Evolutionary conservation across 176 grass and related monocot species (phyloP).

Genomic region (Aegilops speltoides): DNA sequence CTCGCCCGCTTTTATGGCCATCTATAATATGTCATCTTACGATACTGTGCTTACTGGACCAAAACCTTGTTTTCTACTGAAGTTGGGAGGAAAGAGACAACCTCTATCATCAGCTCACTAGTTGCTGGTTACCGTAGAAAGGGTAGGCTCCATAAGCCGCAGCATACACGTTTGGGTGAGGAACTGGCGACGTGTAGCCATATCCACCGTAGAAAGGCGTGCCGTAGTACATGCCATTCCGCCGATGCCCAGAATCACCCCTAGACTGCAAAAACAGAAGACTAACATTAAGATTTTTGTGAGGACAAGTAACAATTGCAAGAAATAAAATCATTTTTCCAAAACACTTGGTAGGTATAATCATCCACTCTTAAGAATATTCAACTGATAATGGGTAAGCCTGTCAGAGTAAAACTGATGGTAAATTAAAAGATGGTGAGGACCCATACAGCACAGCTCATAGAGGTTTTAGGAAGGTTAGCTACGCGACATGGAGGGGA

Average conservation of each 20-base stretch:
- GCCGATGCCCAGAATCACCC: slow-evolving; percentile 44
- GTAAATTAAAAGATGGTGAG: not conserved
- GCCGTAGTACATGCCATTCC: slow-evolving; percentile 68
- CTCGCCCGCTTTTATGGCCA: slow-evolving; percentile 48
- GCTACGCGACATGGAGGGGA: not conserved
- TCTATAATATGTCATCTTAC: slow-evolving; percentile 51
- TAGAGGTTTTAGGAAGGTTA: not conserved
- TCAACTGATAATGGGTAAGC: not conserved
- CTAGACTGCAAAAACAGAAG: slow-evolving; percentile 47
- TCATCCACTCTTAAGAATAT: not conserved
- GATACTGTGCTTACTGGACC: slow-evolving; percentile 52
- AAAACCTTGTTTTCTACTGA: slow-evolving; percentile 47
- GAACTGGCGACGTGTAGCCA: slow-evolving; percentile 47
- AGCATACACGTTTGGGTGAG: slow-evolving; percentile 61
- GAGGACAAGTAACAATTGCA: not conserved
- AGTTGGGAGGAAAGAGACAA: slow-evolving; percentile 12
- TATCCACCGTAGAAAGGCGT: slow-evolving; percentile 69
- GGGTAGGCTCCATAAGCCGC: slow-evolving; percentile 69
- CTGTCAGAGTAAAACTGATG: not conserved
- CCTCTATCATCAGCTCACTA: slow-evolving; percentile 58
- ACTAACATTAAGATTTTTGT: slow-evolving; percentile 2
- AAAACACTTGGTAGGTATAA: not conserved
- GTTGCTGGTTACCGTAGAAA: slow-evolving; percentile 69
- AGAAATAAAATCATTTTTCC: not conserved
- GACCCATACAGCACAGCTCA: not conserved